Conservation (phyloP, 768 basidiomycete genomes). For the Megacollybia marginata region DNA sequence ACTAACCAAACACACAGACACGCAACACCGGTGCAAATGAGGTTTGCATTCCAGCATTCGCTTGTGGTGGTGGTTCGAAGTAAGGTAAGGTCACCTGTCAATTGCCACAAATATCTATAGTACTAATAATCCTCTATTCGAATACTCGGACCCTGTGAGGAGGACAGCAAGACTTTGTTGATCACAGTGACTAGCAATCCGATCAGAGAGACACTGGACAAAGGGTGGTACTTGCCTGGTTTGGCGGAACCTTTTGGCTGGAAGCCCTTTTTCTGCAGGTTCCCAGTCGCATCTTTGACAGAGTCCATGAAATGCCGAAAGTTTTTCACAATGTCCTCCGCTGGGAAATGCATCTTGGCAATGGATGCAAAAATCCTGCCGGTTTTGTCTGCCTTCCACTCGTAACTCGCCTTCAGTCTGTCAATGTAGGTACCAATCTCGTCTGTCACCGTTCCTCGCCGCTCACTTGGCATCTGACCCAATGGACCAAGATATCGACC, state of each 20-base stretch:
- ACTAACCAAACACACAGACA: too few species aligned
- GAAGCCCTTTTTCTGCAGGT: conserved; percentile 45
- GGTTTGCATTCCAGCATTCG: too few species aligned
- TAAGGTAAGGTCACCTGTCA: too few species aligned
- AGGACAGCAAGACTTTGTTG: conserved; percentile 73
- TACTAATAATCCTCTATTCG: conserved; percentile 67
- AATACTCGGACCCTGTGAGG: conserved; percentile 84
- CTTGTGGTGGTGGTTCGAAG: too few species aligned
- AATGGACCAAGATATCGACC: conserved; percentile 78
- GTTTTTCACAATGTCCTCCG: conserved; percentile 74
- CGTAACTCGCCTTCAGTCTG: conserved; percentile 71
- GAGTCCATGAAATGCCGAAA: conserved; percentile 66
- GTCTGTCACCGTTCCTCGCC: conserved; percentile 90
- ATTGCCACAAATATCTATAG: too few species aligned
- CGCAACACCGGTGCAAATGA: too few species aligned
- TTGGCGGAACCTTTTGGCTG: too few species aligned
- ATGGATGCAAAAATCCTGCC: conserved; percentile 82
- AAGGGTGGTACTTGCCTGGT: conserved; percentile 22
- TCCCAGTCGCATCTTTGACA: conserved; percentile 71
- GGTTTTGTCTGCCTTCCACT: conserved; percentile 88
- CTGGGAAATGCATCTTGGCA: conserved; percentile 46
- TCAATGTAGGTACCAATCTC: conserved; percentile 79
- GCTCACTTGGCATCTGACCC: conserved; percentile 92
- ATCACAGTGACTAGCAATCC: conserved; percentile 58
- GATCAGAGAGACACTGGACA: conserved; percentile 14